phyloP scores from a whole-genome alignment of 352 stramenopile species.

The Elongisporangium anandrum region DNA sequence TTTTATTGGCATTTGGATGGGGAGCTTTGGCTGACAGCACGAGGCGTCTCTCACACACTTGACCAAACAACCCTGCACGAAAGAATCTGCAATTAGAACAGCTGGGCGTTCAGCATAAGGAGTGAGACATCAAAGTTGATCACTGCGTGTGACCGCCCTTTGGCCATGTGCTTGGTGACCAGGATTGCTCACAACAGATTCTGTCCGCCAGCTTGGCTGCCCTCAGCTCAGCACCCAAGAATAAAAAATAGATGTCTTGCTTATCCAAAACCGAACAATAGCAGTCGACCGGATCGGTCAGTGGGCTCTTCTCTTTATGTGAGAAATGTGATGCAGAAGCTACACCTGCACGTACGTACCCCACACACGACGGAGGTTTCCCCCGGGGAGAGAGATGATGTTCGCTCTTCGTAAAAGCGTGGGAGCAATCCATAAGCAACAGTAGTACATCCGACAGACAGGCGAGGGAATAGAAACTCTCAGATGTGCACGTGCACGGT shows the following conservation, averaged over 20 bases:
- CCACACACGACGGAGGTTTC: neutral
- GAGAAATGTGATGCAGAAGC: neutral
- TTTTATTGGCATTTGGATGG: neutral
- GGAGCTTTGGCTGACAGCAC: neutral
- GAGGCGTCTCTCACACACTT: neutral
- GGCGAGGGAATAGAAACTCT: neutral
- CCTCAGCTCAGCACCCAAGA: neutral
- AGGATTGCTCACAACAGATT: neutral
- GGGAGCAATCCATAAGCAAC: neutral
- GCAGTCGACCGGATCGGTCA: neutral
- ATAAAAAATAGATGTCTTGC: neutral
- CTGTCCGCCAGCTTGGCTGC: neutral
- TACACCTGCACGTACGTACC: neutral
- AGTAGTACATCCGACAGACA: neutral
- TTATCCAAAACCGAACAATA: neutral
- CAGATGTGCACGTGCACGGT: neutral
- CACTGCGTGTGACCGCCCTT: neutral
- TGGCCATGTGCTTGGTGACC: neutral
- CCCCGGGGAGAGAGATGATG: neutral
- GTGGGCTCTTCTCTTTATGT: neutral
- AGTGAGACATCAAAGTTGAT: neutral
- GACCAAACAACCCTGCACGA: neutral
- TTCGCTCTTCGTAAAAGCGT: neutral
- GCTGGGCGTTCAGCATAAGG: neutral
- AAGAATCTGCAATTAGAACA: neutral